These are phyloP conservation scores for Plantago elongata DNA, from an alignment of 257 asterid species.

Conservation along the genomic window DNA sequence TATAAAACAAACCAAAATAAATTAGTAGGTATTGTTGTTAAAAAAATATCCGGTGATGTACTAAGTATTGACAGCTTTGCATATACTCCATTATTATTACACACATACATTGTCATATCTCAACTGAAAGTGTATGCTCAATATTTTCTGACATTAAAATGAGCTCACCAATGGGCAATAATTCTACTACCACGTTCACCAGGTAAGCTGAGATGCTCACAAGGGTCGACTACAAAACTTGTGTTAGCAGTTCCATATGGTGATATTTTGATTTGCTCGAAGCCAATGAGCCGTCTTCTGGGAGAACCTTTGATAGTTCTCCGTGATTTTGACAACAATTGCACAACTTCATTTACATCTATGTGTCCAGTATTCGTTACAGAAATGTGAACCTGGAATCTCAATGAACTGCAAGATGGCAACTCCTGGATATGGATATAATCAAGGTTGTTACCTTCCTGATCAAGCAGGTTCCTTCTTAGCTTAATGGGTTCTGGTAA, in stretches of 20 bases:
- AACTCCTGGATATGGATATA: constrained; percentile 47
- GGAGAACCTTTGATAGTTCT: constrained; percentile 43
- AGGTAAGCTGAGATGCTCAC: constrained; percentile 74
- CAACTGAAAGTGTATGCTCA: constrained; percentile 50
- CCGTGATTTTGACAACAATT: constrained; percentile 46
- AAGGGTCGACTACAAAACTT: constrained; percentile 60
- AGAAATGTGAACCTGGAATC: constrained; percentile 45
- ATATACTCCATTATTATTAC: neutral
- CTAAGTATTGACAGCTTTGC: no score
- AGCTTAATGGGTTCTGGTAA: constrained; percentile 28
- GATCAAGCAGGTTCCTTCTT: constrained; percentile 32
- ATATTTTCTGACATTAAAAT: constrained; percentile 40
- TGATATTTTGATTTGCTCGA: constrained; percentile 46
- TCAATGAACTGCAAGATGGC: constrained; percentile 43
- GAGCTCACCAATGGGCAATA: constrained; percentile 70
- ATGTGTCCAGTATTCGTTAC: constrained; percentile 59
- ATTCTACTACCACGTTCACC: constrained; percentile 55
- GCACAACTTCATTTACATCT: constrained; percentile 60
- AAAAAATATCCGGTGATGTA: no score
- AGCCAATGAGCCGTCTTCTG: constrained; percentile 55
- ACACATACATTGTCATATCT: constrained; percentile 20
- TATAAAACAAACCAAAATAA: no score
- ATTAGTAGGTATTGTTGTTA: no score
- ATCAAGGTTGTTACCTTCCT: constrained; percentile 21
- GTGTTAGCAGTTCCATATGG: constrained; percentile 28